A percentile compares a stretch with the other conserved stretches of the same genome.
Evolutionary conservation across 1,284 basidiomycete species (phyloP).

Genomic region (Sparassis latifolia): DNA sequence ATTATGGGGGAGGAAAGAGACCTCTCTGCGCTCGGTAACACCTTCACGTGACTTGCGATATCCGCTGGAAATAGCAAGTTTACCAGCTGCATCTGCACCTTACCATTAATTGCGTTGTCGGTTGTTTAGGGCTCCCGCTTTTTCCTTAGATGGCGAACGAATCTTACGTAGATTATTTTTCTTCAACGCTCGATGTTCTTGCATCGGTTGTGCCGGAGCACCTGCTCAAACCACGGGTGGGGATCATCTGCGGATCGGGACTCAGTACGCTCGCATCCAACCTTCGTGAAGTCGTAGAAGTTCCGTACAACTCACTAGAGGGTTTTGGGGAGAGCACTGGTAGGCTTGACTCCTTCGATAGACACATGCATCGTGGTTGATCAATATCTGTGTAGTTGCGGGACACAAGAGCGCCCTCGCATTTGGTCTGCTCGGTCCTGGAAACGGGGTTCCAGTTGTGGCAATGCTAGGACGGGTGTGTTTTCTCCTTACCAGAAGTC

Average conservation of each 20-base stretch:
- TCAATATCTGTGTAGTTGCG: conserved; percentile 47
- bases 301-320: conserved; percentile 56
- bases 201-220: conserved; percentile 31
- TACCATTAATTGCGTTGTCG: too few relatives aligned
- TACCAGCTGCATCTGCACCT: too few relatives aligned
- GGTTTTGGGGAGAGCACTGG: conserved; percentile 74
- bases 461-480: conserved; percentile 78
- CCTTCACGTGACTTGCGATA: too few relatives aligned
- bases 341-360: conserved; percentile 31
- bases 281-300: conserved; percentile 45
- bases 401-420: conserved; percentile 76
- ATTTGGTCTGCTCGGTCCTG: conserved; percentile 66
- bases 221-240: conserved; percentile 55
- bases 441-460: conserved; percentile 61
- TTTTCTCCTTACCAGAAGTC: neutral
- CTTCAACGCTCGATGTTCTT: conserved; percentile 33
- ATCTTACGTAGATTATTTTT: too few relatives aligned
- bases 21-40: too few relatives aligned
- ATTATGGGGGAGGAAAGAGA: too few relatives aligned
- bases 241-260: conserved; percentile 76
- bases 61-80: too few relatives aligned
- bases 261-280: conserved; percentile 57
- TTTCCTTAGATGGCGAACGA: too few relatives aligned
- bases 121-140: too few relatives aligned
- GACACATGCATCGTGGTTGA: too few relatives aligned